Conservation (phyloP, 306 rosid genomes). For the Begonia fuchsioides region DNA sequence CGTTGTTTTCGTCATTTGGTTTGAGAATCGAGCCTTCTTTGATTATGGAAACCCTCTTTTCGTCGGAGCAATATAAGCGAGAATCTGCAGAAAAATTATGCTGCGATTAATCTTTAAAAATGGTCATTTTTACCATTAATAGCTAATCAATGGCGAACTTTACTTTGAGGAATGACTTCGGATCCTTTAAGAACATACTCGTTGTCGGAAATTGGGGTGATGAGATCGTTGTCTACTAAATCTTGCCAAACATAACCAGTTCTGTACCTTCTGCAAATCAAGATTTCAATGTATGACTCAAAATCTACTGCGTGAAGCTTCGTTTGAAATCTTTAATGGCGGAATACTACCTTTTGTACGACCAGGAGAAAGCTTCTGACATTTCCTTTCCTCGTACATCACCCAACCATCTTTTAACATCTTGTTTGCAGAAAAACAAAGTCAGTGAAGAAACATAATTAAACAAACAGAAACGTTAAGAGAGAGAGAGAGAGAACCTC, state of each 20-base stretch:
- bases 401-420: conserved; percentile 70
- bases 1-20: conserved; percentile 6
- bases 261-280: conserved; percentile 66
- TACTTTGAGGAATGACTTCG: conserved; percentile 24
- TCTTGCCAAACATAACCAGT: conserved; percentile 89
- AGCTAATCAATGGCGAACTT: conserved; percentile 19
- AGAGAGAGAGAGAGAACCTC: conserved; percentile 32
- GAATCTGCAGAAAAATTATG: conserved; percentile 10
- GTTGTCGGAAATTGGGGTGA: conserved; percentile 76
- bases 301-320: background rate
- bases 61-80: conserved; percentile 7
- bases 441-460: background rate
- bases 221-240: conserved; percentile 69
- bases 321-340: background rate
- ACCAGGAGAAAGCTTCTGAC: conserved; percentile 64
- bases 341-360: conserved; percentile 53
- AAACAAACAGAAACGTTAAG: background rate
- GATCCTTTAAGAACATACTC: conserved; percentile 89
- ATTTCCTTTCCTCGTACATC: conserved; percentile 60
- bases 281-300: background rate
- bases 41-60: conserved; percentile 12
- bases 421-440: conserved; percentile 15
- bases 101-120: too few relatives aligned
- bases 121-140: background rate
- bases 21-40: conserved; percentile 10